Evolutionary conservation across 108 stramenopile species (phyloP).

Genomic region (Seminavis robusta): DNA sequence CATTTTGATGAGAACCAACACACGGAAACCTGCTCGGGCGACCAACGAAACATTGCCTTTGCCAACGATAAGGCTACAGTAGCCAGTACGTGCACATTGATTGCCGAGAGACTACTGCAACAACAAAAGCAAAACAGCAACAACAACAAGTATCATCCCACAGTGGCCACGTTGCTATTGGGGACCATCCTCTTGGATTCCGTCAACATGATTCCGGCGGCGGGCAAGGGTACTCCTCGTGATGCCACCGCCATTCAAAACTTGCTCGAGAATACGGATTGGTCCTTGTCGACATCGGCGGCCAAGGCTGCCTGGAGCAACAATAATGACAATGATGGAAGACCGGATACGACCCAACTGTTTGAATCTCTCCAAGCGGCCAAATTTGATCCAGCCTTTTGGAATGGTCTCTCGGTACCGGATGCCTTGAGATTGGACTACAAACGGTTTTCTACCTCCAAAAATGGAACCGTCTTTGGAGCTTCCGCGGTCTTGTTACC

Average conservation of each 20-base stretch:
- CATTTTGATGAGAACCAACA: conserved; percentile 63
- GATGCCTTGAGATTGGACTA: conserved; percentile 69
- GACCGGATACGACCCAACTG: conserved; percentile 38
- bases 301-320: conserved; percentile 3
- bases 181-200: conserved; percentile 83
- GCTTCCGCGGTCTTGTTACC: conserved; percentile 66
- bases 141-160: conserved; percentile 11
- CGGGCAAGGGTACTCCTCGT: conserved; percentile 68
- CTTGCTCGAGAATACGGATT: conserved; percentile 44
- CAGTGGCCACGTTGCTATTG: conserved; percentile 48
- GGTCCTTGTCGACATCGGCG: too few relatives aligned
- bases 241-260: conserved; percentile 53
- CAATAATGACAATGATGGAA: not conserved
- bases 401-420: conserved; percentile 41
- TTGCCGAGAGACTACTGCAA: conserved; percentile 40
- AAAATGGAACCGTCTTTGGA: conserved; percentile 41
- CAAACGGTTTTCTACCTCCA: conserved; percentile 44
- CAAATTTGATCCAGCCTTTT: conserved; percentile 72
- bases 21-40: conserved; percentile 36
- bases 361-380: conserved; percentile 54
- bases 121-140: not conserved
- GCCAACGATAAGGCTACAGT: conserved; percentile 35
- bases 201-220: conserved; percentile 61
- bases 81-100: conserved; percentile 58
- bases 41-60: conserved; percentile 62